These are phyloP conservation scores for Collybia nuda DNA, from an alignment of 768 basidiomycete genomes.

Conservation along the genomic window DNA sequence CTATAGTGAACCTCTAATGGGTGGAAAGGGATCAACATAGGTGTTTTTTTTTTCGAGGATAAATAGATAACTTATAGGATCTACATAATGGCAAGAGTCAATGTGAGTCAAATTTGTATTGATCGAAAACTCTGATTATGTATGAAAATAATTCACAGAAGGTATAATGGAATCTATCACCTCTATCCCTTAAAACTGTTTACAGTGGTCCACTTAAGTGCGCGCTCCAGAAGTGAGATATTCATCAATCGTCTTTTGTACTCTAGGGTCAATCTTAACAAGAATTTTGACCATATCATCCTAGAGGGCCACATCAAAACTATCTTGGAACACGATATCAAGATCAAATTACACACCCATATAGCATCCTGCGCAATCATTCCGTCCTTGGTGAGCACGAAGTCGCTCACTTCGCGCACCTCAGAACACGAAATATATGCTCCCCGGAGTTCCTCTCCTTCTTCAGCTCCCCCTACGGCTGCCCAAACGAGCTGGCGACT, in stretches of 20 bases:
- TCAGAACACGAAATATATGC: conserved; percentile 10
- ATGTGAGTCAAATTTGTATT: too few species aligned
- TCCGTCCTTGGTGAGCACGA: conserved; percentile 3
- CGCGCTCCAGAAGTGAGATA: neutral
- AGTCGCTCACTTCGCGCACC: conserved; percentile 14
- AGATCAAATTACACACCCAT: conserved; percentile 1
- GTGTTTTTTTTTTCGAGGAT: too few species aligned
- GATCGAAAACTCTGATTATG: too few species aligned
- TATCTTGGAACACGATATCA: neutral
- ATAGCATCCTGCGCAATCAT: neutral
- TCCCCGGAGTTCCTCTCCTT: conserved; percentile 11
- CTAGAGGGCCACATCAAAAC: neutral
- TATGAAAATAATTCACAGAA: too few species aligned
- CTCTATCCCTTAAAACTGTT: too few species aligned
- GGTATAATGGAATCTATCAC: too few species aligned
- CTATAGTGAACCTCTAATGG: conserved; percentile 24
- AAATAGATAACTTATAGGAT: too few species aligned
- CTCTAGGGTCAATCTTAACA: conserved; percentile 8
- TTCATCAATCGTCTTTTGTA: conserved; percentile 3
- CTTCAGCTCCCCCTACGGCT: conserved; percentile 8
- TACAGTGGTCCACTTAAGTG: too few species aligned
- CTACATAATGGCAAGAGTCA: too few species aligned
- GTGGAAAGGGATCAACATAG: neutral
- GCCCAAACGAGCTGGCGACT: conserved; percentile 14
- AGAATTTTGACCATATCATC: conserved; percentile 11